Conservation (phyloP, 2,329 filamentous ascomycete genomes). For the Botrytis hyacinthi region DNA sequence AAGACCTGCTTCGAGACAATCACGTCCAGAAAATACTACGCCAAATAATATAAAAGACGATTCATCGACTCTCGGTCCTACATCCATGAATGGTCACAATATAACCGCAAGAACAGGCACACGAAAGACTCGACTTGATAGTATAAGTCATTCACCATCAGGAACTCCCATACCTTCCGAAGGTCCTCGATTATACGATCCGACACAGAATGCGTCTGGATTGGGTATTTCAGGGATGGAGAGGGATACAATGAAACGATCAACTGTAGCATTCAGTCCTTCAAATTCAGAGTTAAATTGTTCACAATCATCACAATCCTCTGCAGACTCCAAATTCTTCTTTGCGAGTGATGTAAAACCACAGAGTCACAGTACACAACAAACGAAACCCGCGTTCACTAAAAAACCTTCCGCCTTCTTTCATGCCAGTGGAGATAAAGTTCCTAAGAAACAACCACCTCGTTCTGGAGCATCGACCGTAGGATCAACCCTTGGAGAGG, state of each 20-base stretch:
- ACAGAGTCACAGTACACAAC: constrained; percentile 5
- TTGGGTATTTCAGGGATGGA: constrained; percentile 33
- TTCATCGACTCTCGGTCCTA: constrained; percentile 50
- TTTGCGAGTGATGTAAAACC: constrained; percentile 75
- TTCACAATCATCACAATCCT: constrained; percentile 32
- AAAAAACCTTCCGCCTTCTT: constrained; percentile 46
- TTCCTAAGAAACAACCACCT: constrained; percentile 39
- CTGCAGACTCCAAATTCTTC: constrained; percentile 73
- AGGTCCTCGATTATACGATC: constrained; percentile 10
- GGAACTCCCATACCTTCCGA: constrained; percentile 40
- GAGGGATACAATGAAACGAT: constrained; percentile 33
- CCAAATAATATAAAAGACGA: constrained; percentile 45
- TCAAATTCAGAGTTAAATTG: constrained; percentile 39
- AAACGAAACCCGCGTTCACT: constrained; percentile 33
- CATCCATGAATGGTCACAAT: constrained; percentile 59
- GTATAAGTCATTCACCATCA: constrained; percentile 62
- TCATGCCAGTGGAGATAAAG: constrained; percentile 49
- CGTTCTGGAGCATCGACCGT: constrained; percentile 33
- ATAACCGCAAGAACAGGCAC: constrained; percentile 76
- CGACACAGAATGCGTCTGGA: constrained; percentile 39
- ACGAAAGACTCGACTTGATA: constrained; percentile 70
- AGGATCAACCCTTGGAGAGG: constrained; percentile 35
- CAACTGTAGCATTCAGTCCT: constrained; percentile 44
- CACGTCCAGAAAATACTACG: constrained; percentile 42
- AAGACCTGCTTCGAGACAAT: constrained; percentile 34